A percentile compares a stretch with the other conserved stretches of the same genome.
These are phyloP conservation scores for Abrus pulchellus DNA, from an alignment of 306 rosid genomes.

Conservation along the genomic window DNA sequence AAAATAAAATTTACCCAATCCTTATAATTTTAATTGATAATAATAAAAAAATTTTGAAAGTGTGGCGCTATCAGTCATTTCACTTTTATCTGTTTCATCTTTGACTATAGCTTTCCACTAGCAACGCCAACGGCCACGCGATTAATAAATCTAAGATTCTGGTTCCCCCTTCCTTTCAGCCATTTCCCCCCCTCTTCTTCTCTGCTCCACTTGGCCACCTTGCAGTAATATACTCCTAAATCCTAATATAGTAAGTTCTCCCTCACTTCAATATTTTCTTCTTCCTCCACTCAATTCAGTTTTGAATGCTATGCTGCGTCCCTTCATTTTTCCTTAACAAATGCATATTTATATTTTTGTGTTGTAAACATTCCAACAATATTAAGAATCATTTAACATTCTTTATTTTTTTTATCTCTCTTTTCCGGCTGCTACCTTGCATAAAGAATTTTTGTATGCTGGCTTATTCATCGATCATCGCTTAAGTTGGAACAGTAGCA, in stretches of 20 bases:
- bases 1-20: too few species aligned
- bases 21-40: too few species aligned
- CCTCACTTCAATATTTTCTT: background rate
- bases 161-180: background rate
- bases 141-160: background rate
- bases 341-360: too few species aligned
- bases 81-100: background rate
- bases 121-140: background rate
- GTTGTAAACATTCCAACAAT: too few species aligned
- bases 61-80: too few species aligned
- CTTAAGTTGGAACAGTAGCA: background rate
- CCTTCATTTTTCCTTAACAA: too few species aligned
- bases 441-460: too few species aligned
- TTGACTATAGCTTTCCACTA: background rate
- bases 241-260: background rate
- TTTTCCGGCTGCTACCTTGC: too few species aligned
- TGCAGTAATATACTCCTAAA: too few species aligned
- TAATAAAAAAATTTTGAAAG: too few species aligned
- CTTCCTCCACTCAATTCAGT: background rate
- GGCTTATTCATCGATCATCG: background rate
- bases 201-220: background rate
- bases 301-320: background rate
- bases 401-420: too few species aligned
- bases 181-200: background rate
- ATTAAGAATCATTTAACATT: too few species aligned